Conservation (phyloP, 2,329 filamentous ascomycete species). For the Aureobasidium sp. region DNA sequence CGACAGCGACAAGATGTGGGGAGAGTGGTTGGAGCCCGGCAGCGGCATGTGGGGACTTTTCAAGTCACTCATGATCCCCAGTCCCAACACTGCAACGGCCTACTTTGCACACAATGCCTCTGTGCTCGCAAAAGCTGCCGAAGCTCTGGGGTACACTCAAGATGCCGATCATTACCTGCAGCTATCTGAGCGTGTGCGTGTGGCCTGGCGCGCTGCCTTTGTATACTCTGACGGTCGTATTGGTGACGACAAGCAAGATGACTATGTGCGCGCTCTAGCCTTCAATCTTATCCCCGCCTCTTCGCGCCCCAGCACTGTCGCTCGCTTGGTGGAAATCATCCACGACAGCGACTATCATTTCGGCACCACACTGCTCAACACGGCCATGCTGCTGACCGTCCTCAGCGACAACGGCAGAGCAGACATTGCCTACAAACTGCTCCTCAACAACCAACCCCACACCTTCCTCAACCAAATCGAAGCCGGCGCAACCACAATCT, state of each 20-base stretch:
- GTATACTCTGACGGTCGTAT: neutral
- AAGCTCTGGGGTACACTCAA: neutral
- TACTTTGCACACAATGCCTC: slow-evolving; percentile 7
- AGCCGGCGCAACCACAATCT: slow-evolving; percentile 1
- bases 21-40: slow-evolving; percentile 5
- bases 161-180: slow-evolving; percentile 4
- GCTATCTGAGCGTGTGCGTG: neutral
- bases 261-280: slow-evolving; percentile 5
- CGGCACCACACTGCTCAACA: slow-evolving; percentile 10
- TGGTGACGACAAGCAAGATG: slow-evolving; percentile 11
- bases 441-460: neutral
- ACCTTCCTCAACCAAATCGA: slow-evolving; percentile 8
- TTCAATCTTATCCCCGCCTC: neutral
- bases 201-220: slow-evolving; percentile 4
- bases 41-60: slow-evolving; percentile 14
- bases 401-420: slow-evolving; percentile 5
- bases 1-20: slow-evolving; percentile 9
- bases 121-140: neutral
- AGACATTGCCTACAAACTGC: slow-evolving; percentile 3
- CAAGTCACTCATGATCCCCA: slow-evolving; percentile 6
- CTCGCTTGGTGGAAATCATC: slow-evolving; percentile 2
- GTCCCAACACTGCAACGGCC: slow-evolving; percentile 9
- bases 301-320: neutral
- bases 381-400: slow-evolving; percentile 1
- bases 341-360: neutral